A percentile compares a stretch with the other conserved stretches of the same genome.
These are phyloP conservation scores for Geranium incanum DNA, from an alignment of 441 rosid species.

Conservation along the genomic window DNA sequence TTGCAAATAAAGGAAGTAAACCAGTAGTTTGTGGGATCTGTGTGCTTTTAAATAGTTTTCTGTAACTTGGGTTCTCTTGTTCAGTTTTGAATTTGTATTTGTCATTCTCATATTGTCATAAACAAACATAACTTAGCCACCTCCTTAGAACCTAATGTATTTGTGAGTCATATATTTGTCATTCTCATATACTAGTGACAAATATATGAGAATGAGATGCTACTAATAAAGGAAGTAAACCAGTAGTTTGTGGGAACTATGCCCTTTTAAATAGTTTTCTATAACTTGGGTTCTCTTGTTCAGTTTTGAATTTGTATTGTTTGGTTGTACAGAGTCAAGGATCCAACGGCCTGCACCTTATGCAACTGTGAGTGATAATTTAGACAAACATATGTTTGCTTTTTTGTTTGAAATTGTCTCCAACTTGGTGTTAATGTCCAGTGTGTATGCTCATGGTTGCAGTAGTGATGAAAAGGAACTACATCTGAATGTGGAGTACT, in stretches of 20 bases:
- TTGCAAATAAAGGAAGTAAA: background rate
- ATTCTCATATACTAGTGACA: background rate
- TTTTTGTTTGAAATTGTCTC: background rate
- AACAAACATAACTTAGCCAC: no score
- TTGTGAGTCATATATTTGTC: no score
- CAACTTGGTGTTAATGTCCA: background rate
- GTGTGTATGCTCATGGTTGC: background rate
- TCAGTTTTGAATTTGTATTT: background rate
- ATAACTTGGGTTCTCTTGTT: background rate
- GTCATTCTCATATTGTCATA: background rate
- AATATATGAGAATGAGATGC: background rate
- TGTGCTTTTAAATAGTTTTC: no score
- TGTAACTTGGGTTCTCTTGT: background rate
- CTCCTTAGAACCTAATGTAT: no score
- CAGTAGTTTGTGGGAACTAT: background rate
- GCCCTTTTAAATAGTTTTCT: no score
- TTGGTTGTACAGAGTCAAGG: conserved; percentile 25
- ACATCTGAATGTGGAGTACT: conserved; percentile 11
- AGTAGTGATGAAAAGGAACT: conserved; percentile 12
- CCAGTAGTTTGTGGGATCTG: background rate
- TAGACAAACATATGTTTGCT: background rate
- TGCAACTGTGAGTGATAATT: conserved; percentile 32
- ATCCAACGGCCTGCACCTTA: conserved; percentile 19
- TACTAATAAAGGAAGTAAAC: background rate
- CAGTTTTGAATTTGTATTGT: conserved; percentile 4